phyloP scores from a whole-genome alignment of 805 yeast genomes.

The Wickerhamomyces sydowiorum region DNA sequence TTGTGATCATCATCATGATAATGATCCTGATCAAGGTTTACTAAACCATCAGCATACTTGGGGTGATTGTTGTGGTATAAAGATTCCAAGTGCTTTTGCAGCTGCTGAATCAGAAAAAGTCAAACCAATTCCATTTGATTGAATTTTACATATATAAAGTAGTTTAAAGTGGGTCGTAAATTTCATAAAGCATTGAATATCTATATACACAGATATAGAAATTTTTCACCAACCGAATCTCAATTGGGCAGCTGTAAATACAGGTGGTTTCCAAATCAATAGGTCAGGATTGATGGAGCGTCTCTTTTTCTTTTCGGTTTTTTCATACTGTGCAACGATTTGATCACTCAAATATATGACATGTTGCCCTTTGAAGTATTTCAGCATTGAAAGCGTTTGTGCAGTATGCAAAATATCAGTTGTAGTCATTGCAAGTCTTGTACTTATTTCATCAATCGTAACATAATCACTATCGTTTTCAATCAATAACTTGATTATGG shows the following conservation, averaged over 20 bases:
- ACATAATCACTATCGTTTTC: slow-evolving; percentile 48
- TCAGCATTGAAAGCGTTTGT: slow-evolving; percentile 82
- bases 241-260: slow-evolving; percentile 88
- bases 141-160: slow-evolving; percentile 3
- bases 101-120: slow-evolving; percentile 55
- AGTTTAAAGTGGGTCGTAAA: not conserved
- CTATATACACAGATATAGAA: not conserved
- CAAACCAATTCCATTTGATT: slow-evolving; percentile 65
- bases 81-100: slow-evolving; percentile 92
- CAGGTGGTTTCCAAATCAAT: slow-evolving; percentile 91
- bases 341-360: slow-evolving; percentile 82
- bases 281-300: slow-evolving; percentile 69
- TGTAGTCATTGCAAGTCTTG: slow-evolving; percentile 89
- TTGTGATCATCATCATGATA: slow-evolving; percentile 34
- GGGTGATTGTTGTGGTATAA: slow-evolving; percentile 99
- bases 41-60: slow-evolving; percentile 50
- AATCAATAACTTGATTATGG: slow-evolving; percentile 66
- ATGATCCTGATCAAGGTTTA: slow-evolving; percentile 25
- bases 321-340: slow-evolving; percentile 69
- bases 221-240: slow-evolving; percentile 81
- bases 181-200: not conserved
- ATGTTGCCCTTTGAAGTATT: slow-evolving; percentile 94
- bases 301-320: slow-evolving; percentile 57
- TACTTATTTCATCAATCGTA: slow-evolving; percentile 86
- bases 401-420: slow-evolving; percentile 92